These are phyloP conservation scores for Onygenales sp. DNA, from an alignment of 2,329 filamentous ascomycete genomes.

Conservation along the genomic window DNA sequence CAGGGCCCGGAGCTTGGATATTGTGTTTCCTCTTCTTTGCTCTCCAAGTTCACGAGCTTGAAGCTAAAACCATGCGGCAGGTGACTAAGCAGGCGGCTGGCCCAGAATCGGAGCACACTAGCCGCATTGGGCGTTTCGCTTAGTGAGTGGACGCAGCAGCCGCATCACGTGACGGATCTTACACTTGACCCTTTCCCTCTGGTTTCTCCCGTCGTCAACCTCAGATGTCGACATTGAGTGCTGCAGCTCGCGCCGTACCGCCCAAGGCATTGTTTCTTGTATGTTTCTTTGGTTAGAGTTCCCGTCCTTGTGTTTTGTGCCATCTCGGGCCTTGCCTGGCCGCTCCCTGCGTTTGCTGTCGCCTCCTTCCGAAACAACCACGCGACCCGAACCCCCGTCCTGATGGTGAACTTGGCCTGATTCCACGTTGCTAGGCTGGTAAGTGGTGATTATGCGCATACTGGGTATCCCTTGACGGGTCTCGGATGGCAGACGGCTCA, in stretches of 20 bases:
- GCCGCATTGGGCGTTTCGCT: conserved; percentile 1
- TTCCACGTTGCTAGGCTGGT: neutral
- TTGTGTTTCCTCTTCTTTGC: neutral
- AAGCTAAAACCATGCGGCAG: neutral
- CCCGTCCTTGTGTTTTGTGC: neutral
- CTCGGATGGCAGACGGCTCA: neutral
- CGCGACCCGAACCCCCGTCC: neutral
- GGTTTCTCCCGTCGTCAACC: neutral
- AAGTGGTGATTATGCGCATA: neutral
- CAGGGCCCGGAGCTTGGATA: neutral
- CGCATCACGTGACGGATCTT: conserved; percentile 12
- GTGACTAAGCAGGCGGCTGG: neutral
- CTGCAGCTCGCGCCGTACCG: neutral
- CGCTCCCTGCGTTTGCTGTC: conserved; percentile 3
- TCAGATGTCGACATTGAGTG: neutral
- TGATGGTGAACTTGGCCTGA: neutral
- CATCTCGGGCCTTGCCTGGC: neutral
- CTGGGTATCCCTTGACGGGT: neutral
- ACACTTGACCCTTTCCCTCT: conserved; percentile 6
- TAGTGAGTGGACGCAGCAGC: neutral
- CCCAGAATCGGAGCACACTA: neutral
- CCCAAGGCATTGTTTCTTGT: neutral
- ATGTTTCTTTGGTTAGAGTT: conserved; percentile 5
- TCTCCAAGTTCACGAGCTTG: neutral
- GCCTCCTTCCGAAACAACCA: neutral